Base-by-base conservation (phyloP, 345 rosid species). In the Hevea brasiliensis region DNA sequence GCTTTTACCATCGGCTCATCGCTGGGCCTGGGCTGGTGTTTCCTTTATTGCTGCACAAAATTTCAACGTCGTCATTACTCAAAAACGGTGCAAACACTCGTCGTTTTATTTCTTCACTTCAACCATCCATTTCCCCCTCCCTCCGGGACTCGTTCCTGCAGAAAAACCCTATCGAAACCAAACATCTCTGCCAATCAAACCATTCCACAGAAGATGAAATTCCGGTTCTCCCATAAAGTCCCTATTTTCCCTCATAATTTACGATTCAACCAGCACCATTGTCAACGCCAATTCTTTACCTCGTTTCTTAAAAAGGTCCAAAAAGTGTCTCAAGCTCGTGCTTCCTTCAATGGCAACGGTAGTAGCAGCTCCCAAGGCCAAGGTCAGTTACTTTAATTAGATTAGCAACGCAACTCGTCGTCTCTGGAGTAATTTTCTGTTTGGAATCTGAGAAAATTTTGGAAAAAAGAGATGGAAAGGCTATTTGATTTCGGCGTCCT, bases 351-450 rank as follows among this genome's bases (percentile, higher is more conserved):
- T 58, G 85, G 84, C 57, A 80, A 82, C 68, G 54, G 76, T 32
- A 63, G 72, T 54, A 82, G 84, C 71, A 80, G 76, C 66, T 87
- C 94, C 56, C 73, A 81, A 79, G 98, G 97, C 56, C 73, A 81
- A 79, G 98, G 97, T 93, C 29, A 37, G 32, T 67, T 50, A 18
- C 42, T 79, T 18, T 70, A 42, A 42, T 45, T 45, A 45, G 15
- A 45, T 14, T 45, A 2, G 17, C 2, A 32, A 32, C 37, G 37
- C 37, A 32, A 32, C 9, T 55, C n/a, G 13, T 64, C 32, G 18
- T 48, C 18, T 3, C 55, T 29, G 60, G 4, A 45, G 42, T 29
- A 47, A 35, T 65, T 62, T n/a, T 55, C 6, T 53, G 47, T 61
- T 65, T 74, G 66, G 18, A 9, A 57, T 53, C 68, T 27, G 44